Base-by-base conservation (phyloP, 176 grass and related monocot species). In the Eragrostis curvula region DNA sequence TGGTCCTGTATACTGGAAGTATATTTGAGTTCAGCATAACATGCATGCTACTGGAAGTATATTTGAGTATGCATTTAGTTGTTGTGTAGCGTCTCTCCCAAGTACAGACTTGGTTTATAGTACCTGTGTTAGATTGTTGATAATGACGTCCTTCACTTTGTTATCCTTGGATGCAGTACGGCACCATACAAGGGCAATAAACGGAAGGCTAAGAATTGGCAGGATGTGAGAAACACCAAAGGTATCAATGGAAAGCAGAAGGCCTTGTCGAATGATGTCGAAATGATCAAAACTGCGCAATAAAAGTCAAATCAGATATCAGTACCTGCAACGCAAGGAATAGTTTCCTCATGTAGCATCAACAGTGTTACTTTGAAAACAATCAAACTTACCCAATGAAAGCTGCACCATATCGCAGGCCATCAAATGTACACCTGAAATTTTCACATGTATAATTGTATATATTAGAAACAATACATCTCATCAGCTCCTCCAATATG, bases 371-470 rank as follows among this genome's bases (percentile, higher is more conserved):
- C 46, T 29, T 20, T 40, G n/a, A 82, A 83, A 43, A 84, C 65
- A 16, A 76, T 75, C 79, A 72, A 46, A 86, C 71, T 88, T 74
- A 91, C 96, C 96, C 96, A 14, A 98, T 91, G 79, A 98, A 98
- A 84, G 96, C 96, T 82, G 96, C 92, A 79, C 96, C 84, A 88
- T 98, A 95, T 46, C 96, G 90, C 17, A 98, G 88, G 68, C 96
- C 96, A 79, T 98, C 96, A 88, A 98, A 98, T 21, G 92, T 90
- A 80, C 96, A 98, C 96, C 96, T 98, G 68, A 66, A 88, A 81
- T 63, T 11, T 60, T 16, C 2, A 36, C 32, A 36, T 36, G 32
- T 36, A 36, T 36, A 36, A 36, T 36, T 68, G 73, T 48, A 61
- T n/a, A 61, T 28, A 25, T 84, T 78, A 87, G 71, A 57, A 80